A percentile compares a stretch with the other conserved stretches of the same genome.
Conservation (phyloP, 140 eudicot species). For the Anethum foeniculum region DNA sequence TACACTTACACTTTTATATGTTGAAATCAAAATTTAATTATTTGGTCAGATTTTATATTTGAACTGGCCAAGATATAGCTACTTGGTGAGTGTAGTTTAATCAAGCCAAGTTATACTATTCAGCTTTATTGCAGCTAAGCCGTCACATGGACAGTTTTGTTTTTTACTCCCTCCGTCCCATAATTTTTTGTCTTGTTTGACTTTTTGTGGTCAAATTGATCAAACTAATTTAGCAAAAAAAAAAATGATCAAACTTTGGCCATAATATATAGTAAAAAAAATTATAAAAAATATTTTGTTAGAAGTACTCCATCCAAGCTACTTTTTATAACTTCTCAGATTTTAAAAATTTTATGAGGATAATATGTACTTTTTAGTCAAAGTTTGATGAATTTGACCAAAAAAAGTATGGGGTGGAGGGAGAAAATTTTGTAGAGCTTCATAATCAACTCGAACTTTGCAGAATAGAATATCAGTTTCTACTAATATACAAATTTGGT, state of each 20-base stretch:
- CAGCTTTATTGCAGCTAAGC: neutral
- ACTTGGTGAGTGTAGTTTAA: neutral
- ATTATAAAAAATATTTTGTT: no score
- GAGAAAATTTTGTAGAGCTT: neutral
- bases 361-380: no score
- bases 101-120: neutral
- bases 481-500: neutral
- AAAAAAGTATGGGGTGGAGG: no score
- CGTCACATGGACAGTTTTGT: neutral
- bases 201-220: no score
- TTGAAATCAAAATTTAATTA: neutral
- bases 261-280: no score
- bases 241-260: no score
- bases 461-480: neutral
- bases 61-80: neutral
- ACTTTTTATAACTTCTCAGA: no score
- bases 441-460: neutral
- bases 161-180: neutral
- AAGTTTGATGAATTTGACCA: no score
- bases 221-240: no score
- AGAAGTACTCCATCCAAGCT: no score
- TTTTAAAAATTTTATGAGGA: no score
- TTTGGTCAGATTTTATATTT: neutral
- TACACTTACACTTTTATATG: neutral
- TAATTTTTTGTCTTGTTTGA: no score